A percentile compares a stretch with the other conserved stretches of the same genome.
Evolutionary conservation across 1,139 yeast species (phyloP).

Genomic region (Petasospora fabianii): DNA sequence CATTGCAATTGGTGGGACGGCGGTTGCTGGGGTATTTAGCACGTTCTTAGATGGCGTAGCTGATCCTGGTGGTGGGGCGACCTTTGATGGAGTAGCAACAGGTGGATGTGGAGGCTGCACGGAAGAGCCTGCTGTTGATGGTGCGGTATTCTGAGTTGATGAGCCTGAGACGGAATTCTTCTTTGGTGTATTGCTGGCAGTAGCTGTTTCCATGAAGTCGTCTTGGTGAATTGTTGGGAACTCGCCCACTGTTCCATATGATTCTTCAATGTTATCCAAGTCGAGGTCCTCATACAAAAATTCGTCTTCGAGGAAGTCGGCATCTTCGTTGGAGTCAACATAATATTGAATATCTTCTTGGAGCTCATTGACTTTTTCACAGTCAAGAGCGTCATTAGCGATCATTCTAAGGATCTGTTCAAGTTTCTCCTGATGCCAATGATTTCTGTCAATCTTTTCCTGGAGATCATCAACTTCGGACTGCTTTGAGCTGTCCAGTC

Average conservation of each 20-base stretch:
- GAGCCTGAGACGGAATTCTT: conserved; percentile 17
- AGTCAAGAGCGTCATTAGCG: conserved; percentile 80
- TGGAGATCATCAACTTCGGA: conserved; percentile 59
- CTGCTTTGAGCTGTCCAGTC: conserved; percentile 48
- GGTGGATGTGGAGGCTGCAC: conserved; percentile 1
- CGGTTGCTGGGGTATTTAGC: conserved; percentile 12
- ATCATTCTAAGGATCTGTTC: conserved; percentile 75
- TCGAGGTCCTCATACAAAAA: conserved; percentile 87
- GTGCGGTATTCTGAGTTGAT: conserved; percentile 15
- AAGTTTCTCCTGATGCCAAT: conserved; percentile 71
- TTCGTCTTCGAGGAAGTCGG: conserved; percentile 94
- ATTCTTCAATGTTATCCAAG: conserved; percentile 63
- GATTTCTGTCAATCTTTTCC: conserved; percentile 69
- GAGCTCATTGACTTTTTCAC: conserved; percentile 73
- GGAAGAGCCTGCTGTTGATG: conserved; percentile 4
- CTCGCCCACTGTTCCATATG: conserved; percentile 47
- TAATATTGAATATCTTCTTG: conserved; percentile 92
- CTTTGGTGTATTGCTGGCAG: conserved; percentile 18
- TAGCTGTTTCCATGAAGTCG: conserved; percentile 17
- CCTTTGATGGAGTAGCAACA: conserved; percentile 9
- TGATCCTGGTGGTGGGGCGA: conserved; percentile 1
- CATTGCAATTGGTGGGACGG: conserved; percentile 15
- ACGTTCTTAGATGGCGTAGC: not conserved
- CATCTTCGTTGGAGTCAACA: conserved; percentile 93
- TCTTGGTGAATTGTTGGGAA: conserved; percentile 38